Base-by-base conservation (phyloP, 129 eudicot species). In the Smallanthus sonchifolius region DNA sequence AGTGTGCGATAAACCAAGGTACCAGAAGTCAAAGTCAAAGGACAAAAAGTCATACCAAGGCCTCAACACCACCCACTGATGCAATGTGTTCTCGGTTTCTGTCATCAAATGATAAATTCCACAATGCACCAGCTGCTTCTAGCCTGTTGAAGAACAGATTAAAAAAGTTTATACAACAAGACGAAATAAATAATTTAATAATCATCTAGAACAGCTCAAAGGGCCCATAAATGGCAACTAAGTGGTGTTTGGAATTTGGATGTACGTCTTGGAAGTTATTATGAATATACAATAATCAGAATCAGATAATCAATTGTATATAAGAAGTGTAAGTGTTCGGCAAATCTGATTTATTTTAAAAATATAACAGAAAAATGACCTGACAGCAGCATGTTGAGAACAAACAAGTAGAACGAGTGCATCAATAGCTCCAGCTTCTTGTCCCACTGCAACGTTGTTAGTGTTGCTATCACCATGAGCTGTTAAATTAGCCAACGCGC, bases 51-150 rank as follows among this genome's bases (percentile, higher is more conserved):
- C 87, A 69, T 86, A 94, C 99, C 99, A 94, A 84, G 73, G 99
- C 97, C 84, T 88, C 96, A 65, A 94, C 91, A 45, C 97, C 99
- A 43, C 97, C 93, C 48, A 90, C 92, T 40, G 79, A 82, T 7
- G 96, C 97, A 80, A 94, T 88, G 70, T 88, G 90, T 88, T 91
- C 96, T 67, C 97, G 84, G 74, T 94, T 94, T 76, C 90, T 79
- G 63, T 88, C 97, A 76, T 91, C 97, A 71, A 86, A 86, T 68
- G 97, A 88, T 66, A 94, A 72, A 77, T 91, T 88, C 99, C 99
- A 86, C 79, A 94, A 79, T 67, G 99, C 99, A 51, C 96, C 93
- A 48, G 99, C 99, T 77, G 99, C 97, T 76, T 91, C 99, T 86
- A 88, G 97, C 86, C 99, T 94, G 70, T 55, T 70, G 43, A 45